Percentiles rank a stretch among this genome's conserved stretches.
phyloP scores from a whole-genome alignment of 179 eudicot genomes.

The Beta macrorhiza region DNA sequence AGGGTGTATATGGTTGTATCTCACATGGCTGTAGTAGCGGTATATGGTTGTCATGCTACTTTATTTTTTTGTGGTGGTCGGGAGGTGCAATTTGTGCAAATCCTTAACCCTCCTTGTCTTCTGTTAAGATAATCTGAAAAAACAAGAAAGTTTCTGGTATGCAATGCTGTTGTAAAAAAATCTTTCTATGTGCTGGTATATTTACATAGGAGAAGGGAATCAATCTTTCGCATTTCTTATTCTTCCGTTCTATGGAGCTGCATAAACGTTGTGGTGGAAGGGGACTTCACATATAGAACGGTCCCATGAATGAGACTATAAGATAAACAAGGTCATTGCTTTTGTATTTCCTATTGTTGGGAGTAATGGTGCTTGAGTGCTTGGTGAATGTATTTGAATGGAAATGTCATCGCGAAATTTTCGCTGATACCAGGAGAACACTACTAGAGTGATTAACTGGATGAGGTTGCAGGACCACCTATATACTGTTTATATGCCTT shows the following conservation, averaged over 20 bases:
- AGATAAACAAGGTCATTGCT: not conserved
- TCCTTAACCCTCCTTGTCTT: not conserved
- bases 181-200: not conserved
- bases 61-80: not conserved
- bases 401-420: constrained; percentile 15
- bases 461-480: constrained; percentile 33
- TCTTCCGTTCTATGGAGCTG: not conserved
- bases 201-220: not conserved
- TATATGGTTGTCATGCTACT: not conserved
- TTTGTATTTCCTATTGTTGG: not conserved
- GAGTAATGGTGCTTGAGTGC: constrained; percentile 8
- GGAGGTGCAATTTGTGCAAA: not conserved
- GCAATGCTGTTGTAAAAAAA: not conserved
- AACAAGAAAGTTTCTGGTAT: not conserved
- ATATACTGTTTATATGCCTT: constrained; percentile 28
- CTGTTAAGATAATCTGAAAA: not conserved
- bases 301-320: constrained; percentile 11
- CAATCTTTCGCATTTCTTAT: not conserved
- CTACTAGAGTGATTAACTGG: constrained; percentile 25
- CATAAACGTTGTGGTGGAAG: not conserved
- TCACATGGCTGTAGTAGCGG: not conserved
- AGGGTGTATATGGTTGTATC: not conserved
- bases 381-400: constrained; percentile 12
- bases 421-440: constrained; percentile 33
- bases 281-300: not conserved